Evolutionary conservation across 2,329 filamentous ascomycete species (phyloP), one percentile per base, ranked within the genome.

Genomic region (Neofusicoccum kwambonambiense): DNA sequence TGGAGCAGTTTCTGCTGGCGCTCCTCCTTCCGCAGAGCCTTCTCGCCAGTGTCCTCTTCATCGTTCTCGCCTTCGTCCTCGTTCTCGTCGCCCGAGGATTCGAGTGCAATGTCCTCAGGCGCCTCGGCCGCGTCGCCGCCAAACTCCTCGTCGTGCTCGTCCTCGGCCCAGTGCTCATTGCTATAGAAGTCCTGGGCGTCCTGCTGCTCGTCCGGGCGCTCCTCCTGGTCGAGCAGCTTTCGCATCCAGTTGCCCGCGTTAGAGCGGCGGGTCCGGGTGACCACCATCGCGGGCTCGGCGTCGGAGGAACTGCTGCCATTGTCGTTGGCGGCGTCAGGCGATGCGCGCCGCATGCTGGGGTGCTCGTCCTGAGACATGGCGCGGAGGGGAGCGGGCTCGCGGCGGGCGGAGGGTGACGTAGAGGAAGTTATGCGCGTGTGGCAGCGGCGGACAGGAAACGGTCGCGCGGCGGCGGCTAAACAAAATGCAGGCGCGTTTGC

Each of bases 21-120:
- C 65, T 90, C 92, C 70, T 90, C 86, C 68, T 87, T 89, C 78
- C 95, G 88, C 63, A 99, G 77, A 77, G 96, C 92, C 71, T 89
- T 90, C 79, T 99, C 95, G 39, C 95, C 95, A 64, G 92, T 91
- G 4, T 95, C 77, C 47, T 96, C 92, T 69, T 95, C 87, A 19
- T 83, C 78, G 8, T 75, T 79, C 77, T 65, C 89, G 83, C 60
- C 87, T 82, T 77, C 88, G 65, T 92, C 89, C 66, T 96, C 92
- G 56, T 95, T 92, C 52, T 93, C 90, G 68, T 92, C 90, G 0
- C 88, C 91, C 0, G 92, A 96, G 13, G 90, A 77, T 45, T 96
- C 92, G 81, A 97, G 89, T 52, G 91, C 89, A 69, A 91, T 88
- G 74, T 97, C 94, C 1, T 81, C 78, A 65, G 85, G 82, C 51